phyloP scores from a whole-genome alignment of 2,329 filamentous ascomycete species.

The Aureobasidium sp. region DNA sequence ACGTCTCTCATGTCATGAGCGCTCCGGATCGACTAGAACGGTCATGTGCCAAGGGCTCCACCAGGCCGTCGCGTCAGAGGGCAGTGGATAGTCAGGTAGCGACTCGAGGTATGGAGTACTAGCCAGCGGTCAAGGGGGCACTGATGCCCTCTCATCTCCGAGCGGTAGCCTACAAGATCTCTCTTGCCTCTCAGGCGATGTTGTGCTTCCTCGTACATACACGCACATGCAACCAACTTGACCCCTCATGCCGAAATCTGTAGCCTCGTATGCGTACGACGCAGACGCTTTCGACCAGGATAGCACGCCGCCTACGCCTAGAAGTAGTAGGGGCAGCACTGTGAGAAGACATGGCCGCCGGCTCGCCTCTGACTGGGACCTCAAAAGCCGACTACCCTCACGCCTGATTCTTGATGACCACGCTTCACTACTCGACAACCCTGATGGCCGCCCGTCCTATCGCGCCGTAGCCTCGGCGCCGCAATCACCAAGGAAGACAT shows the following conservation, averaged over 20 bases:
- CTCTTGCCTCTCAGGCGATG: neutral
- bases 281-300: neutral
- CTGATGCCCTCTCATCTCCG: slow-evolving; percentile 1
- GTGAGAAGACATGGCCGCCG: neutral
- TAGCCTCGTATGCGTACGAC: slow-evolving; percentile 20
- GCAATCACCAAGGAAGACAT: slow-evolving; percentile 18
- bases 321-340: neutral
- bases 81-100: slow-evolving; percentile 1
- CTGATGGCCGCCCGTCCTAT: slow-evolving; percentile 32
- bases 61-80: neutral
- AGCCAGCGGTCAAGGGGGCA: slow-evolving; percentile 10
- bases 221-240: neutral
- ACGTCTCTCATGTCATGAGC: slow-evolving; percentile 5
- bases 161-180: neutral
- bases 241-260: slow-evolving; percentile 26
- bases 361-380: slow-evolving; percentile 26
- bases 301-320: neutral
- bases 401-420: slow-evolving; percentile 33
- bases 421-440: slow-evolving; percentile 37
- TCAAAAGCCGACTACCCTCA: slow-evolving; percentile 24
- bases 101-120: neutral
- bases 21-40: neutral
- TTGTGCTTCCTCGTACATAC: neutral
- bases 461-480: slow-evolving; percentile 28
- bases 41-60: slow-evolving; percentile 9